Base-by-base conservation (phyloP, 257 asterid genomes). In the Agastache rugosa region DNA sequence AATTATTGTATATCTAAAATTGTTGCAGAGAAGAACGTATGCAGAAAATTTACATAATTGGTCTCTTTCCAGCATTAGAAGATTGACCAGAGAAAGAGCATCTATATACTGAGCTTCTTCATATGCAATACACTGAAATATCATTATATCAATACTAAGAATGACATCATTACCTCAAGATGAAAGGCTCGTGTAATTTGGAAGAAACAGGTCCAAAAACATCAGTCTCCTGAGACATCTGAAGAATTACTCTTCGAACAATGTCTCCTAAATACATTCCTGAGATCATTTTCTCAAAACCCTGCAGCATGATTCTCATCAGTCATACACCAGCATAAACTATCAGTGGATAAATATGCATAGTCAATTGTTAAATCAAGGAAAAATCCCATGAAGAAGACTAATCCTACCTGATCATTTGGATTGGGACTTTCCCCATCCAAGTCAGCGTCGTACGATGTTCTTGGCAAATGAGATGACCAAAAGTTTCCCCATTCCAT, bases 401-500 rank as follows among this genome's bases (percentile, higher is more conserved):
- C 69, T 71, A 58, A 27, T 11, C 41, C 65, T 63, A 87, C 98
- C 92, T 91, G 98, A 75, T 91, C 93, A 62, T 85, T 83, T 61
- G 98, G 96, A 69, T 93, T 89, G 45, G 88, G 89, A 82, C 97
- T 89, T 8, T 89, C 92, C 44, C 86, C 88, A 82, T 93, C 97
- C 86, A 93, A 81, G 69, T 86, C 92, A 1, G 80, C 69, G 58
- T 93, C 98, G 71, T 91, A 93, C 31, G 81, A 74, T 25, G 98
- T 93, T 79, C 93, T 80, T 10, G 98, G 98, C 76, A 93, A 83
- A 87, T 89, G 97, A 50, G 97, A 91, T 63, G 97, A 89, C 93
- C 96, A 89, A 78, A 91, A 93, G 77, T 93, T 93, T 44, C 97
- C 98, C 98, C 98, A 93, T 79, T 93, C 98, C 88, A 89, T 90